phyloP scores from a whole-genome alignment of 2,329 filamentous ascomycete species.

The Talaromyces sp. region DNA sequence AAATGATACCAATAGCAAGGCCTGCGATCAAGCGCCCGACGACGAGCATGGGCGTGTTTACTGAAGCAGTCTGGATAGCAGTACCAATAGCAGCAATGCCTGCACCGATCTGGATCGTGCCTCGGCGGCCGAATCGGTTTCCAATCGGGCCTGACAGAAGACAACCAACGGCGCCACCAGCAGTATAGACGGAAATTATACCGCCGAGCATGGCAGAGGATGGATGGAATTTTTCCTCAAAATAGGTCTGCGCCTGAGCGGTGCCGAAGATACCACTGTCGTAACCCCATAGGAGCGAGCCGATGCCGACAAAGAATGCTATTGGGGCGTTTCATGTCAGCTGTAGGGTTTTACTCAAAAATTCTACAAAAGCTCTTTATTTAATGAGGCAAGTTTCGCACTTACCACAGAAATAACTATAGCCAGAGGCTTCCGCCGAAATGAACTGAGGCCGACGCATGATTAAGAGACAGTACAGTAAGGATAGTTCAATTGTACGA shows the following conservation, averaged over 20 bases:
- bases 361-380: background rate
- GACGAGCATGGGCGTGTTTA: conserved; percentile 28
- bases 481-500: background rate
- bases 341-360: background rate
- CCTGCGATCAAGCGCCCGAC: conserved; percentile 38
- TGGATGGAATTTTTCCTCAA: background rate
- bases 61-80: conserved; percentile 35
- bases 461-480: background rate
- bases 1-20: conserved; percentile 38
- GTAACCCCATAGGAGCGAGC: background rate
- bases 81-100: conserved; percentile 44
- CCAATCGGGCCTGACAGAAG: background rate
- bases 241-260: background rate
- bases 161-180: background rate
- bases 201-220: background rate
- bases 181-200: background rate
- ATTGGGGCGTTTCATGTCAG: background rate
- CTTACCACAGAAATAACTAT: background rate
- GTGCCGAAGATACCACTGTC: background rate
- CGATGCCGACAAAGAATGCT: background rate
- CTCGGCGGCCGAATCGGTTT: conserved; percentile 40
- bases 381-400: background rate
- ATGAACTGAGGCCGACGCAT: background rate
- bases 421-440: background rate
- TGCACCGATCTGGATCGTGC: conserved; percentile 34